Percentiles rank a stretch among this genome's conserved stretches.
Evolutionary conservation across 108 stramenopile genomes (phyloP).

Genomic region (Discostella stelligeroides): DNA sequence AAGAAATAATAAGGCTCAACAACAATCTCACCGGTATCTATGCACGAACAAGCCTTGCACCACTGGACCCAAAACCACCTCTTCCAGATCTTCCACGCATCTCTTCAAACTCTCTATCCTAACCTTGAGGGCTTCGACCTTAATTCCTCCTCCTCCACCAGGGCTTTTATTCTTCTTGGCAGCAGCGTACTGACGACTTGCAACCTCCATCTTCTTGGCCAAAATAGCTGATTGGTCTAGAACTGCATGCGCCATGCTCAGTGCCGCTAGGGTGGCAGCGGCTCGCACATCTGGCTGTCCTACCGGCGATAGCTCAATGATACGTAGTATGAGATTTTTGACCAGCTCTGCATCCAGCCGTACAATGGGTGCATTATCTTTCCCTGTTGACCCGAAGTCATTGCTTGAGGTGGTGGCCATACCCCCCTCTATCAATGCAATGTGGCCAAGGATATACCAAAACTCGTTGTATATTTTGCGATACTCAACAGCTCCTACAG

Average conservation of each 20-base stretch:
- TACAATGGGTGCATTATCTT: conserved; percentile 16
- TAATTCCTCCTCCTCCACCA: conserved; percentile 30
- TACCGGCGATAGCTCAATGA: conserved; percentile 70
- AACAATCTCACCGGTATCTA: conserved; percentile 56
- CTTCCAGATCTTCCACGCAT: conserved; percentile 62
- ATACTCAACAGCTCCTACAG: conserved; percentile 50
- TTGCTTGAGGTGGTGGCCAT: conserved; percentile 30
- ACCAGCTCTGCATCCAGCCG: conserved; percentile 77
- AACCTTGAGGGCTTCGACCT: conserved; percentile 55
- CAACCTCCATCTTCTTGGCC: conserved; percentile 52
- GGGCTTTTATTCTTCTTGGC: conserved; percentile 36
- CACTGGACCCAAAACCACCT: conserved; percentile 57
- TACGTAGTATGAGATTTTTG: conserved; percentile 55
- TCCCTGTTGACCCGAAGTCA: conserved; percentile 7
- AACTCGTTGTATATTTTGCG: conserved; percentile 78
- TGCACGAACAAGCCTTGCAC: conserved; percentile 77
- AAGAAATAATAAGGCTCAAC: background rate
- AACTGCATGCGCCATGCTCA: conserved; percentile 62
- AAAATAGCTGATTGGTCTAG: conserved; percentile 61
- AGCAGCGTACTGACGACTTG: conserved; percentile 58
- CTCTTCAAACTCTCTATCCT: conserved; percentile 67
- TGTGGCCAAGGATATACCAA: conserved; percentile 67
- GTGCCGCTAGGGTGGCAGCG: conserved; percentile 67
- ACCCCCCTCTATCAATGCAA: conserved; percentile 57
- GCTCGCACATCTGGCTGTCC: conserved; percentile 85